Conservation (phyloP, 805 yeast genomes). For the Cyberlindnera bimundalis region DNA sequence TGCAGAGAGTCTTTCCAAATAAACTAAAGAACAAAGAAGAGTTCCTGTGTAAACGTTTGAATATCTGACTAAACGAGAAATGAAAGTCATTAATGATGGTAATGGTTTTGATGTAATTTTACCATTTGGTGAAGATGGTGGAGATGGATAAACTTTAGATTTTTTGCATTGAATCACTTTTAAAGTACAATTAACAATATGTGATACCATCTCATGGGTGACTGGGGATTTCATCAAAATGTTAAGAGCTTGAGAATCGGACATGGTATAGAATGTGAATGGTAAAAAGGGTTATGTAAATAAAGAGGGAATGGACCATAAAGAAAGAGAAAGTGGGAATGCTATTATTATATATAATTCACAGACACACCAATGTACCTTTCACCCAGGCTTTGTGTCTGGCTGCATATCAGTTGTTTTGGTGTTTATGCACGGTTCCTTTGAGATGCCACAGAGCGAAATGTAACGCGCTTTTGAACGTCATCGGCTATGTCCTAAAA, state of each 20-base stretch:
- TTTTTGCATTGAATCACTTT: conserved; percentile 62
- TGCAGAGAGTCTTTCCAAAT: conserved; percentile 56
- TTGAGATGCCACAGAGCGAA: conserved; percentile 1
- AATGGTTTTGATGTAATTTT: conserved; percentile 17
- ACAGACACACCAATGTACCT: too few species aligned
- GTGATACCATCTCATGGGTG: conserved; percentile 71
- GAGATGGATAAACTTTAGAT: conserved; percentile 33
- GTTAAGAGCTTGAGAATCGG: conserved; percentile 53
- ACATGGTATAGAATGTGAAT: too few species aligned
- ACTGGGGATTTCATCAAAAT: conserved; percentile 63
- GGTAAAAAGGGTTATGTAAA: too few species aligned
- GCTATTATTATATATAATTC: too few species aligned
- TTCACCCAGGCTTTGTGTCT: too few species aligned
- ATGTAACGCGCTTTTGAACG: too few species aligned
- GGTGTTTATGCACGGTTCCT: conserved; percentile 3
- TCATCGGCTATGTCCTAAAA: too few species aligned
- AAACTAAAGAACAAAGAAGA: conserved; percentile 66
- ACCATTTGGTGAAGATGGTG: conserved; percentile 34
- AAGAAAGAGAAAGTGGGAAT: too few species aligned
- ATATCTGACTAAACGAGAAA: conserved; percentile 65
- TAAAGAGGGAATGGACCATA: too few species aligned
- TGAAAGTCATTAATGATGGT: conserved; percentile 73
- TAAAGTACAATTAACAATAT: conserved; percentile 60
- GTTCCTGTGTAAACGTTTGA: conserved; percentile 82
- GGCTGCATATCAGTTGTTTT: too few species aligned